Evolutionary conservation across 768 basidiomycete genomes (phyloP), one percentile per base, ranked within the genome.

Genomic region (Macrolepiota fuliginosa): DNA sequence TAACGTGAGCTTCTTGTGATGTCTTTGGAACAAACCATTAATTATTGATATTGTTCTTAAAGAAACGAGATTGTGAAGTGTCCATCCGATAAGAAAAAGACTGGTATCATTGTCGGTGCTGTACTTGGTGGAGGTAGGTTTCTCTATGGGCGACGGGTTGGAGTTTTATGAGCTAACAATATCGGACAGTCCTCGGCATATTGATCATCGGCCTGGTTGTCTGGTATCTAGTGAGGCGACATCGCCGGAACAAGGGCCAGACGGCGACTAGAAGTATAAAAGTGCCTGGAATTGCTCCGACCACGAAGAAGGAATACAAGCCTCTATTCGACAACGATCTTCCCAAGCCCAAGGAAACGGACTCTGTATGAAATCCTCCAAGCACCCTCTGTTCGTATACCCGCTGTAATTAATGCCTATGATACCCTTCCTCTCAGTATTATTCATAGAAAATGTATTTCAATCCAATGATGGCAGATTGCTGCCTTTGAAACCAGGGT

Each of bases 51-150:
- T 32, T 17, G 37, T 27, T 49, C 51, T n/a, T 4, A 13, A 22
- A 58, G 56, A 36, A 52, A 59, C 12, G n/a, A 59, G 46, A 27
- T 58, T 45, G 57, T 53, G 17, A 29, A 22, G n/a, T 63, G 62
- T 46, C 62, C 62, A 12, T 4, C 32, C 3, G 47, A 56, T 27
- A 7, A 17, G n/a, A 60, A 32, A 3, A 51, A 37, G 36, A 27
- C 36, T 39, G 22, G n/a, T 10, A 60, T 59, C 17, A 63, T 63
- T 47, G 54, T 36, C 10, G 54, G 42, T 13, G 45, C 46, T 40
- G 63, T 63, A 19, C n/a, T 63, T 15, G 52, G 53, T 22, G 46
- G 53, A 22, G 53, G 63, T 63, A 45, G 32, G 58, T 57, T 29
- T 15, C 40, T 32, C 29, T 19, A 2, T 13, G 19, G n/a, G 7